These are phyloP conservation scores for Angomonas deanei DNA, from an alignment of 208 protist species.

Conservation along the genomic window DNA sequence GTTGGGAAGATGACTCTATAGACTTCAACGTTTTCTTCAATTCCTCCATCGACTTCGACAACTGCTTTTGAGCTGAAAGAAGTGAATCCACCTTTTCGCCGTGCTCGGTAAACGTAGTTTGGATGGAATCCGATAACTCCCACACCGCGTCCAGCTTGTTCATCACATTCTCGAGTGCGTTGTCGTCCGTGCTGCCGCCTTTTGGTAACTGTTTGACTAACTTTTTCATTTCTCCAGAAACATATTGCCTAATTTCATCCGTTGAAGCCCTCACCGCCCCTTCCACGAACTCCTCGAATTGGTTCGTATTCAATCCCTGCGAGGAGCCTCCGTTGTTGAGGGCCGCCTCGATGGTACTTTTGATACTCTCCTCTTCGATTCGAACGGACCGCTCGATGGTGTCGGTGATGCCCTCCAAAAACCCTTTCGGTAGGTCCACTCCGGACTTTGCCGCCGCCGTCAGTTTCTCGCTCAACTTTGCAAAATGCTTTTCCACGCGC, in stretches of 20 bases:
- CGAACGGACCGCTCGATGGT: slow-evolving; percentile 42
- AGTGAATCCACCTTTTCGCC: background rate
- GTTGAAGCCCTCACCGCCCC: slow-evolving; percentile 39
- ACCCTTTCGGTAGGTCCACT: background rate
- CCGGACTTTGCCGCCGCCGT: background rate
- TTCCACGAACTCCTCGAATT: slow-evolving; percentile 44
- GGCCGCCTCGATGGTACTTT: slow-evolving; percentile 25
- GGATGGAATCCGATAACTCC: background rate
- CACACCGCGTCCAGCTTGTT: background rate
- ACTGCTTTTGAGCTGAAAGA: background rate
- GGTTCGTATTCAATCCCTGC: slow-evolving; percentile 8
- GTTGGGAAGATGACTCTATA: background rate
- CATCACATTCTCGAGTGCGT: background rate
- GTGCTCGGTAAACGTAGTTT: background rate
- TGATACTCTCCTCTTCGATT: slow-evolving; percentile 48
- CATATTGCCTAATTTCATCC: slow-evolving; percentile 40
- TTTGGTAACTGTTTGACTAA: background rate
- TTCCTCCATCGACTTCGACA: background rate
- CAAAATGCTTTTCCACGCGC: slow-evolving; percentile 13
- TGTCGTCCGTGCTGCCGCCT: background rate
- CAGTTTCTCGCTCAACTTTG: background rate
- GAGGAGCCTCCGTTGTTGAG: slow-evolving; percentile 7
- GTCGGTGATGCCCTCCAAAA: slow-evolving; percentile 20
- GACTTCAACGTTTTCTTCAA: background rate
- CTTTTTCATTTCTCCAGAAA: slow-evolving; percentile 17